Conservation (phyloP, 1,284 basidiomycete genomes). For the Spongispora temasekensis region DNA sequence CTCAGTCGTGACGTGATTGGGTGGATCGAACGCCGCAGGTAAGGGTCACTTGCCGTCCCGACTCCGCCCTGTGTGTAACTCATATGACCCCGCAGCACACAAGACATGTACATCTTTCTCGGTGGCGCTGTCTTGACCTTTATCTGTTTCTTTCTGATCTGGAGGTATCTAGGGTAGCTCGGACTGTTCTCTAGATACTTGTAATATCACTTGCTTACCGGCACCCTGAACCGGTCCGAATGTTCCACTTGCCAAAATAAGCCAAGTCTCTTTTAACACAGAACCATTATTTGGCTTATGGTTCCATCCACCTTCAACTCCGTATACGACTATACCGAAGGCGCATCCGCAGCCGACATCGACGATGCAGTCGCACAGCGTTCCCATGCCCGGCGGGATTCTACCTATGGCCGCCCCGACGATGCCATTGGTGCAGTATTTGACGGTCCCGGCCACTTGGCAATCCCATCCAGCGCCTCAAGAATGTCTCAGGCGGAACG, state of each 20-base stretch:
- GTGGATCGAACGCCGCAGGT: constrained; percentile 94
- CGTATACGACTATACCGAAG: constrained; percentile 75
- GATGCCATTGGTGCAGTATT: constrained; percentile 67
- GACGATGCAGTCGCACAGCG: constrained; percentile 52
- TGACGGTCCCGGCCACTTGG: constrained; percentile 70
- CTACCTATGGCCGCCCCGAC: constrained; percentile 52
- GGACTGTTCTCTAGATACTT: constrained; percentile 8
- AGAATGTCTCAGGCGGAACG: constrained; percentile 69
- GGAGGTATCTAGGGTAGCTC: constrained; percentile 80
- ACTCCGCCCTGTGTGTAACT: constrained; percentile 3
- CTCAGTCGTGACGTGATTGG: constrained; percentile 90
- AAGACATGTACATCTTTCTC: constrained; percentile 91
- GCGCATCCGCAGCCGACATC: constrained; percentile 76
- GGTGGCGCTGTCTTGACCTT: constrained; percentile 85
- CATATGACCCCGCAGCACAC: constrained; percentile 57
- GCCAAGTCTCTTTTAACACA: background rate
- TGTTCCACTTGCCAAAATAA: constrained; percentile 17
- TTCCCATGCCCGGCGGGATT: constrained; percentile 60
- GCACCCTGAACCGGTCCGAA: background rate
- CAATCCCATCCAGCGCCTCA: constrained; percentile 74
- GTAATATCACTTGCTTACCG: background rate
- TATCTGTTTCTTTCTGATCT: constrained; percentile 88
- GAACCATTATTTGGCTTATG: constrained; percentile 12
- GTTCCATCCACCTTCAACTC: constrained; percentile 8
- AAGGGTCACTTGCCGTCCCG: background rate